Evolutionary conservation across 1,284 basidiomycete species (phyloP).

Genomic region (Moniliella sp.): DNA sequence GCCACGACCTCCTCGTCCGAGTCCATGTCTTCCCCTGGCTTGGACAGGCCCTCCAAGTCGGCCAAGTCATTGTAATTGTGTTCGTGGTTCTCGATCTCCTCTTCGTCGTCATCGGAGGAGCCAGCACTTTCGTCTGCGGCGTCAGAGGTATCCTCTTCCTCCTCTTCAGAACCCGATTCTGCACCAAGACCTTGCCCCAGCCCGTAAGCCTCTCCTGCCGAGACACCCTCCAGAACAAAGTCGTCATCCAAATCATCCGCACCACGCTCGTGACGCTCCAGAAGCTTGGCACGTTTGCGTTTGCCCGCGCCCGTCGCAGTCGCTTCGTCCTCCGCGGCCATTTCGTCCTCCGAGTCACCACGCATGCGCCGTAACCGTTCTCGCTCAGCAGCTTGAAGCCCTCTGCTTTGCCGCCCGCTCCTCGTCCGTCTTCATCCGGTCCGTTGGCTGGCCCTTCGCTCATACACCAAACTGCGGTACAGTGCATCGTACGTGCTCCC

Average conservation of each 20-base stretch:
- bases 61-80: conserved; percentile 24
- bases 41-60: conserved; percentile 12
- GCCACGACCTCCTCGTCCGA: conserved; percentile 6
- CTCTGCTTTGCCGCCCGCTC: conserved; percentile 71
- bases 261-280: neutral
- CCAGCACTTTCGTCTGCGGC: no score
- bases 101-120: conserved; percentile 5
- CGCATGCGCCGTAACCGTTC: conserved; percentile 63
- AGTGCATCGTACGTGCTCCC: conserved; percentile 56
- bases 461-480: conserved; percentile 77
- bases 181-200: conserved; percentile 20
- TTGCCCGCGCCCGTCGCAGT: conserved; percentile 14
- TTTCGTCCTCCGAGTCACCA: conserved; percentile 45
- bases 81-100: conserved; percentile 23
- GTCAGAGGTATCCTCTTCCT: neutral
- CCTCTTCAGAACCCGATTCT: conserved; percentile 5
- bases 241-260: conserved; percentile 83
- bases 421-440: conserved; percentile 86
- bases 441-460: conserved; percentile 81
- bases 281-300: conserved; percentile 32
- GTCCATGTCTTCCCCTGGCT: conserved; percentile 23
- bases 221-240: conserved; percentile 38
- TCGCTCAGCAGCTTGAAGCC: conserved; percentile 63
- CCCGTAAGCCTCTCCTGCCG: conserved; percentile 19
- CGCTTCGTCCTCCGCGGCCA: conserved; percentile 34